These are phyloP conservation scores for Lactarius evosmus DNA, from an alignment of 768 basidiomycete genomes.

Conservation along the genomic window DNA sequence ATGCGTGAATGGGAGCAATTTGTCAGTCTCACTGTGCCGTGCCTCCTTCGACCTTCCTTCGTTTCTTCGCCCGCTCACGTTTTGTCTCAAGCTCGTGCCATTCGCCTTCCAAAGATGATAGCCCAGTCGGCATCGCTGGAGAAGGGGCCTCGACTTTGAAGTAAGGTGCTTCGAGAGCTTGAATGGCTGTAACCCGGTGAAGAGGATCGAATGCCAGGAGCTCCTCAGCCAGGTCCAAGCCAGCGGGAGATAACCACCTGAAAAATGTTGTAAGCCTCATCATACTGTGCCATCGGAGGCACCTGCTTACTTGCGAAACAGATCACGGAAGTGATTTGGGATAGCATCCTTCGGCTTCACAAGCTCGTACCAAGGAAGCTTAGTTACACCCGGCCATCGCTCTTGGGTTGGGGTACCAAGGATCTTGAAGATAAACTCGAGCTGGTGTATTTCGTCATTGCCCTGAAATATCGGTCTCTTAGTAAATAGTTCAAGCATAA, in stretches of 20 bases:
- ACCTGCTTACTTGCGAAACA: slow-evolving; percentile 75
- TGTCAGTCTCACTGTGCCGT: slow-evolving; percentile 21
- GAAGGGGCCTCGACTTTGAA: slow-evolving; percentile 77
- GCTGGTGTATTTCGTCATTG: slow-evolving; percentile 94
- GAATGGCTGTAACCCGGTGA: slow-evolving; percentile 68
- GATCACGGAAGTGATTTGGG: slow-evolving; percentile 72
- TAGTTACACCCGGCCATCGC: slow-evolving; percentile 78
- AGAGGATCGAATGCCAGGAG: slow-evolving; percentile 80
- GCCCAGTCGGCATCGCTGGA: slow-evolving; percentile 72
- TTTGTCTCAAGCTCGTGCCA: slow-evolving; percentile 99
- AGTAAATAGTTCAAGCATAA: slow-evolving; percentile 96
- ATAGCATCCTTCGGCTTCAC: slow-evolving; percentile 81
- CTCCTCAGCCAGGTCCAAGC: slow-evolving; percentile 80
- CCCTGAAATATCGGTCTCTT: slow-evolving; percentile 98
- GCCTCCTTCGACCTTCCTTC: slow-evolving; percentile 55
- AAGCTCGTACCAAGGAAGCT: slow-evolving; percentile 98
- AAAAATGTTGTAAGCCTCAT: not conserved
- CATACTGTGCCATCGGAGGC: not conserved
- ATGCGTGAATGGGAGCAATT: slow-evolving; percentile 29
- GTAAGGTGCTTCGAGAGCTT: slow-evolving; percentile 81
- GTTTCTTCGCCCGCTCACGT: slow-evolving; percentile 79
- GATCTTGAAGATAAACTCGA: slow-evolving; percentile 88
- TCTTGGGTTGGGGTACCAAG: slow-evolving; percentile 84
- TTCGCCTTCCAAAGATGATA: slow-evolving; percentile 83
- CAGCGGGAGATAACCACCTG: slow-evolving; percentile 86